Evolutionary conservation across 805 yeast genomes (phyloP).

Genomic region (Suhomyces sp.): DNA sequence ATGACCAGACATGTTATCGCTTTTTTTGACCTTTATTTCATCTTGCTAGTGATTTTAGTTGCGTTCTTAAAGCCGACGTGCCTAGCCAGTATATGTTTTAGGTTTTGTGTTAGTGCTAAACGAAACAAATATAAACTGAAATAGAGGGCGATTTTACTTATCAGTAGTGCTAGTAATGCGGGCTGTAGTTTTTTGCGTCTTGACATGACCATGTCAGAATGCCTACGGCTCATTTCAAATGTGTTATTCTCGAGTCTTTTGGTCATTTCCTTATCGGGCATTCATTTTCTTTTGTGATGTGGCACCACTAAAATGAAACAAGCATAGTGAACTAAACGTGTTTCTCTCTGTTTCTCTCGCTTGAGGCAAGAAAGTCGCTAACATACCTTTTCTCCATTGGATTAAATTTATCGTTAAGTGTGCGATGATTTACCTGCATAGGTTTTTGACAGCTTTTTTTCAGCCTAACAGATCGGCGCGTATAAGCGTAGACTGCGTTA

Average conservation of each 20-base stretch:
- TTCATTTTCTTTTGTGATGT: neutral
- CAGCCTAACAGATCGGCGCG: neutral
- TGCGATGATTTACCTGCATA: neutral
- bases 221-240: neutral
- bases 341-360: neutral
- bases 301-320: neutral
- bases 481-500: neutral
- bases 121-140: neutral
- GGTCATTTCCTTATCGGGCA: neutral
- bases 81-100: neutral
- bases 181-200: neutral
- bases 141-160: neutral
- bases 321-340: too few species aligned
- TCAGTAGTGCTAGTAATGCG: neutral
- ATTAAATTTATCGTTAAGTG: too few species aligned
- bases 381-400: neutral
- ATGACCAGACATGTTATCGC: neutral
- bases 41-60: neutral
- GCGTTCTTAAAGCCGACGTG: neutral
- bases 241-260: neutral
- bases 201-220: neutral
- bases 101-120: neutral
- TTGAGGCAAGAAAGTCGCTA: neutral
- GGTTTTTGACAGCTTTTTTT: neutral
- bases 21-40: neutral